Percentiles rank a stretch among this genome's conserved stretches.
These are phyloP conservation scores for Plantago ovata DNA, from an alignment of 257 asterid genomes.

Conservation along the genomic window DNA sequence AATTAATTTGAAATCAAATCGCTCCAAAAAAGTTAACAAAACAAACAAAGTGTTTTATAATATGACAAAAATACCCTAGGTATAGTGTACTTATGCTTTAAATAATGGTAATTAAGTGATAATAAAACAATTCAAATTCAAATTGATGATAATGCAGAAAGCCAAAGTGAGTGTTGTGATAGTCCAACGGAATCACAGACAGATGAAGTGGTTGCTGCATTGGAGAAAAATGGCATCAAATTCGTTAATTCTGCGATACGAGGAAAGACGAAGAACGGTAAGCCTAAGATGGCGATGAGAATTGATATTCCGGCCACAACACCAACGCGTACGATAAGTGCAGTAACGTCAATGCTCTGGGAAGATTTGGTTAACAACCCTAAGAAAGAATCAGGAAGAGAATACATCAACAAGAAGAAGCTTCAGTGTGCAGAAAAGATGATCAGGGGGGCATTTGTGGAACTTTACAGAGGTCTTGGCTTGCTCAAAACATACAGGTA, in stretches of 20 bases:
- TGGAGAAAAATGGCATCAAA: conserved; percentile 65
- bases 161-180: conserved; percentile 44
- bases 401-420: conserved; percentile 55
- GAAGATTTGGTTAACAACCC: conserved; percentile 75
- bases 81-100: too few relatives aligned
- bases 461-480: conserved; percentile 87
- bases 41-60: too few relatives aligned
- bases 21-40: too few relatives aligned
- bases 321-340: conserved; percentile 70
- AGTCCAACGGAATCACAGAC: conserved; percentile 42
- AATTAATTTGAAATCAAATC: too few relatives aligned
- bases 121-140: too few relatives aligned
- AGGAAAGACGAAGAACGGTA: conserved; percentile 48
- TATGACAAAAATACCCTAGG: too few relatives aligned
- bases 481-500: conserved; percentile 83
- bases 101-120: too few relatives aligned
- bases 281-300: conserved; percentile 59
- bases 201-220: conserved; percentile 60
- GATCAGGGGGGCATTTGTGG: conserved; percentile 94
- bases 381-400: conserved; percentile 54
- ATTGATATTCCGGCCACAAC: conserved; percentile 88
- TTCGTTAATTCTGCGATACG: conserved; percentile 50
- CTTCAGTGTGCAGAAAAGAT: conserved; percentile 89
- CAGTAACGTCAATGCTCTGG: conserved; percentile 86
- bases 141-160: conserved; percentile 31